A percentile compares a stretch with the other conserved stretches of the same genome.
These are phyloP conservation scores for Brasenia schreberi DNA, from an alignment of 164 flowering plant genomes.

Conservation along the genomic window DNA sequence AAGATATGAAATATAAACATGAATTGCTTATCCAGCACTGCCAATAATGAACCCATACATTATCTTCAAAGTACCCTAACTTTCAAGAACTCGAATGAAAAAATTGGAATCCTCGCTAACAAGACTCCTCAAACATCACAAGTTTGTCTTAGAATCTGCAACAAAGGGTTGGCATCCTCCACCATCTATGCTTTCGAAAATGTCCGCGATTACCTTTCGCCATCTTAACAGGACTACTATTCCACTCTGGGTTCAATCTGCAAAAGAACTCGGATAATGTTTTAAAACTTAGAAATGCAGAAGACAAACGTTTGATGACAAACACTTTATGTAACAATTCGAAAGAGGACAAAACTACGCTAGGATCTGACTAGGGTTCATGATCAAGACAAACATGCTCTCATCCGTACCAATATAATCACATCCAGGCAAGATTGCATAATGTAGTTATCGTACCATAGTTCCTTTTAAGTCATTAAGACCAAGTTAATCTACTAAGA, in stretches of 20 bases:
- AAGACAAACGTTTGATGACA: neutral
- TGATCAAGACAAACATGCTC: neutral
- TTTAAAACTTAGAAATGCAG: neutral
- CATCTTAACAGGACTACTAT: constrained; percentile 89
- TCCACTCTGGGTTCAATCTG: constrained; percentile 65
- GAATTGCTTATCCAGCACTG: neutral
- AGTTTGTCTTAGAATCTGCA: constrained; percentile 62
- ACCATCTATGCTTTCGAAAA: constrained; percentile 35
- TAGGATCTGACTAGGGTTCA: neutral
- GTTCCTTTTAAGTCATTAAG: too few species aligned
- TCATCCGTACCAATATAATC: neutral
- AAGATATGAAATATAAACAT: too few species aligned
- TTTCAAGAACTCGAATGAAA: neutral
- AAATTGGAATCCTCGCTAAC: neutral
- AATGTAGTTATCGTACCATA: neutral
- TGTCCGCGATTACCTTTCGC: constrained; percentile 55
- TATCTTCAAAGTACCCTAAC: neutral
- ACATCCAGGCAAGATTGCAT: neutral
- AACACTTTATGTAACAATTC: neutral
- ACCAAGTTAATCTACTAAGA: neutral
- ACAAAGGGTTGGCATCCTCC: constrained; percentile 61
- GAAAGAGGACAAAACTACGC: neutral
- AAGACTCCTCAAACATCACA: neutral
- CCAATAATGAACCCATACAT: neutral
- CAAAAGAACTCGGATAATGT: neutral